Evolutionary conservation across 768 basidiomycete genomes (phyloP).

Genomic region (Paxillus involutus): DNA sequence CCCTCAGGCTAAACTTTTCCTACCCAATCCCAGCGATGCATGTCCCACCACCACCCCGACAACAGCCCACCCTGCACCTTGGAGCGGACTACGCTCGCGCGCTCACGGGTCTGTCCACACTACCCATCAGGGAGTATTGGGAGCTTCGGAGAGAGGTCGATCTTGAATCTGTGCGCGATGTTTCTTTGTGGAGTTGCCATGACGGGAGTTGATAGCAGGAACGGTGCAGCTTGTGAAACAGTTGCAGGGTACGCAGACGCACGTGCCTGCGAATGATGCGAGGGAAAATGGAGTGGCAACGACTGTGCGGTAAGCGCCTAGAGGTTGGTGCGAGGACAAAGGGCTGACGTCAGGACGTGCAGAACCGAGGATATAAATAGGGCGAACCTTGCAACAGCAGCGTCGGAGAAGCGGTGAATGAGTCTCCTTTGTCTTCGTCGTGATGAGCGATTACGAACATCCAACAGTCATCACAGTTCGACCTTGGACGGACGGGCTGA

Average conservation of each 20-base stretch:
- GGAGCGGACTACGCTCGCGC: too few relatives aligned
- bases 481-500: background rate
- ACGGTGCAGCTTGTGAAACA: too few relatives aligned
- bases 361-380: background rate
- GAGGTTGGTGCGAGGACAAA: background rate
- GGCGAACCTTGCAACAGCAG: background rate
- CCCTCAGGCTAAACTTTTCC: too few relatives aligned
- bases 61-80: too few relatives aligned
- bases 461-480: background rate
- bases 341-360: background rate
- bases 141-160: background rate
- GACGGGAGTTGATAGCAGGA: too few relatives aligned
- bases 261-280: too few relatives aligned
- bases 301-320: background rate
- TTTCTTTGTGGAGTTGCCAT: background rate
- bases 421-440: background rate
- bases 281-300: too few relatives aligned
- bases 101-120: background rate
- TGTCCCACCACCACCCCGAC: too few relatives aligned
- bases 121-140: background rate
- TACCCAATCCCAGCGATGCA: too few relatives aligned
- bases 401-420: background rate
- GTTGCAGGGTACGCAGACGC: too few relatives aligned
- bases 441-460: background rate
- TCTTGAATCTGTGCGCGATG: background rate